Percentiles rank a stretch among this genome's conserved stretches.
Conservation (phyloP, 208 protist genomes). For the Leishmania tropica region DNA sequence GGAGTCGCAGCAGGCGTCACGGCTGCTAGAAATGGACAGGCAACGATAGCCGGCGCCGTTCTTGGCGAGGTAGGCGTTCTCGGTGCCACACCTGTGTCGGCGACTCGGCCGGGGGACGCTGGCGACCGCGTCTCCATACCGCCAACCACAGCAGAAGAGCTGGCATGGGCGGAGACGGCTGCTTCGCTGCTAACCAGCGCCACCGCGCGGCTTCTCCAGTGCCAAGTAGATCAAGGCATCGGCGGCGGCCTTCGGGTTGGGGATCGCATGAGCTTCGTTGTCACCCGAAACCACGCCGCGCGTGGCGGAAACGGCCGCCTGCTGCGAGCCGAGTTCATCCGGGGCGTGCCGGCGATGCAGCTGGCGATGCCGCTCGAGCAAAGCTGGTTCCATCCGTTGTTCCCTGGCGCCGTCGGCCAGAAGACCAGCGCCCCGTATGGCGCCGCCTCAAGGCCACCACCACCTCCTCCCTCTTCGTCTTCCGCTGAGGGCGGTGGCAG, state of each 20-base stretch:
- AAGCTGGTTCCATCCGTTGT: conserved; percentile 66
- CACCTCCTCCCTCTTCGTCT: not conserved
- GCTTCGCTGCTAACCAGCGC: conserved; percentile 45
- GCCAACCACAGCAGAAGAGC: conserved; percentile 33
- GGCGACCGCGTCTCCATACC: conserved; percentile 25
- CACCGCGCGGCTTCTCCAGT: conserved; percentile 54
- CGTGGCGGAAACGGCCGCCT: conserved; percentile 47
- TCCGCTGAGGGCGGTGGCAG: not conserved
- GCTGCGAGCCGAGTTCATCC: conserved; percentile 70
- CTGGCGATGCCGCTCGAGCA: conserved; percentile 70
- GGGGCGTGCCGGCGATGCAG: conserved; percentile 35
- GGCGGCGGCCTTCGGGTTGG: conserved; percentile 33
- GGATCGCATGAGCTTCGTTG: conserved; percentile 59
- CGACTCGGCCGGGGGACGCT: conserved; percentile 1
- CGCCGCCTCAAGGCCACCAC: not conserved
- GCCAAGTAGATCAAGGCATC: conserved; percentile 43
- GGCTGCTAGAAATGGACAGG: not conserved
- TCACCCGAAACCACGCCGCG: conserved; percentile 53
- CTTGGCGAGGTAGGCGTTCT: conserved; percentile 4
- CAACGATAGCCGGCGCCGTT: no score
- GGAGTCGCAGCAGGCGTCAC: not conserved
- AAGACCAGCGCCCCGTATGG: conserved; percentile 11
- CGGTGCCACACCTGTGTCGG: conserved; percentile 1
- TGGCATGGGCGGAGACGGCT: conserved; percentile 28
- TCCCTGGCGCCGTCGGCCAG: conserved; percentile 38